A percentile compares a stretch with the other conserved stretches of the same genome.
Conservation (phyloP, 2,329 filamentous ascomycete genomes). For the Arthrobotrys conoides region DNA sequence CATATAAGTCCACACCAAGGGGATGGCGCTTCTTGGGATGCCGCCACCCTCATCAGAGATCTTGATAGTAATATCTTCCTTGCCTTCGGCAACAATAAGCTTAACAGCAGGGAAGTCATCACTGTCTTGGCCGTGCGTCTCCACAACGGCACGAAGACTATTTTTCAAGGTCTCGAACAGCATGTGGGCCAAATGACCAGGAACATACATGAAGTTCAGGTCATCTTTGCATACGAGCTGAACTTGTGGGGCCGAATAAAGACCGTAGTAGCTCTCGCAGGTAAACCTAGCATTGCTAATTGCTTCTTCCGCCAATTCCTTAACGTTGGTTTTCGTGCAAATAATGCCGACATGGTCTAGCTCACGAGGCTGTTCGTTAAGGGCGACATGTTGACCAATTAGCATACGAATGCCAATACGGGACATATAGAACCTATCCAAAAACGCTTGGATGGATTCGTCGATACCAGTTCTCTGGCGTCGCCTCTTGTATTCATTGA, state of each 20-base stretch:
- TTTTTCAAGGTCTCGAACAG: constrained; percentile 99
- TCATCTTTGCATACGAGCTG: constrained; percentile 95
- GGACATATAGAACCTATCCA: constrained; percentile 99
- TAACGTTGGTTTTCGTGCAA: constrained; percentile 97
- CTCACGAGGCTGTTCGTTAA: constrained; percentile 91
- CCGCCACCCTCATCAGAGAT: constrained; percentile 96
- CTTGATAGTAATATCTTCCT: constrained; percentile 99
- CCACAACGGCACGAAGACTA: constrained; percentile 94
- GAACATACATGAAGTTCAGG: constrained; percentile 99
- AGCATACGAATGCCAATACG: constrained; percentile 99
- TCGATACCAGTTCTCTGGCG: constrained; percentile 98
- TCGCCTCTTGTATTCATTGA: constrained; percentile 96
- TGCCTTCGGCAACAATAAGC: constrained; percentile 96
- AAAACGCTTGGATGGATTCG: constrained; percentile 94
- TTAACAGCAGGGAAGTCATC: constrained; percentile 92
- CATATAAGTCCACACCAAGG: constrained; percentile 99
- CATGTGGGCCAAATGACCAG: constrained; percentile 99
- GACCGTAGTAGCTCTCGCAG: constrained; percentile 96
- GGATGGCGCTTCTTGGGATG: constrained; percentile 91
- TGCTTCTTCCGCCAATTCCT: constrained; percentile 93
- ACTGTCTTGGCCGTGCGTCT: constrained; percentile 93
- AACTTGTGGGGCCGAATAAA: constrained; percentile 96
- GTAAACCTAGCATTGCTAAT: constrained; percentile 99
- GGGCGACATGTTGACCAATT: constrained; percentile 96
- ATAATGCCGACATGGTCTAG: constrained; percentile 98